Evolutionary conservation across 345 rosid genomes (phyloP).

Genomic region (Brassica incana): DNA sequence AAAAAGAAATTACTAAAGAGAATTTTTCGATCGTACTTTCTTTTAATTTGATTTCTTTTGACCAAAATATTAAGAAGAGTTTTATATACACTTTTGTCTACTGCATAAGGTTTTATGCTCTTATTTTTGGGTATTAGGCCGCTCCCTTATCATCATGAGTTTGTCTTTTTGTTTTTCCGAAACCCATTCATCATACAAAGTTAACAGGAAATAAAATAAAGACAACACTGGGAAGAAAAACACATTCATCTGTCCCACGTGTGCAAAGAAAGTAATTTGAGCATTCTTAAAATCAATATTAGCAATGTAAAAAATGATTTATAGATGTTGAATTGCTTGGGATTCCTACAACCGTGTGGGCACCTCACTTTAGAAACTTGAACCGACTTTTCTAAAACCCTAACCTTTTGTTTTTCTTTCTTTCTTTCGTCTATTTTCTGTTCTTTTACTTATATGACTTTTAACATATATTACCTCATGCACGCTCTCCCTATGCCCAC

Average conservation of each 20-base stretch:
- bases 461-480: conserved; percentile 25
- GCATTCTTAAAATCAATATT: neutral
- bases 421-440: neutral
- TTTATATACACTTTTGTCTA: conserved; percentile 29
- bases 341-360: conserved; percentile 64
- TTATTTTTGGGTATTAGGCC: conserved; percentile 42
- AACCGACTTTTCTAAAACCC: conserved; percentile 50
- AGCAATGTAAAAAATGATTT: conserved; percentile 16
- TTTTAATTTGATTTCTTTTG: conserved; percentile 34
- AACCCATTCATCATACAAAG: conserved; percentile 12
- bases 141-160: conserved; percentile 46
- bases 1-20: neutral
- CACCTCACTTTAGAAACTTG: conserved; percentile 59
- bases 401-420: conserved; percentile 17
- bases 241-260: conserved; percentile 29
- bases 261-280: conserved; percentile 32
- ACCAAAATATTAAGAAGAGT: conserved; percentile 33
- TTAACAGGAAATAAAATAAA: neutral
- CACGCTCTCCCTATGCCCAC: conserved; percentile 44
- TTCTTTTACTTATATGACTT: conserved; percentile 17
- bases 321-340: conserved; percentile 57
- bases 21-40: conserved; percentile 21
- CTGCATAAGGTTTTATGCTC: conserved; percentile 48
- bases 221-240: neutral
- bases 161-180: conserved; percentile 35